A percentile compares a stretch with the other conserved stretches of the same genome.
These are phyloP conservation scores for Cladophialophora exuberans DNA, from an alignment of 2,329 filamentous ascomycete genomes.

Conservation along the genomic window DNA sequence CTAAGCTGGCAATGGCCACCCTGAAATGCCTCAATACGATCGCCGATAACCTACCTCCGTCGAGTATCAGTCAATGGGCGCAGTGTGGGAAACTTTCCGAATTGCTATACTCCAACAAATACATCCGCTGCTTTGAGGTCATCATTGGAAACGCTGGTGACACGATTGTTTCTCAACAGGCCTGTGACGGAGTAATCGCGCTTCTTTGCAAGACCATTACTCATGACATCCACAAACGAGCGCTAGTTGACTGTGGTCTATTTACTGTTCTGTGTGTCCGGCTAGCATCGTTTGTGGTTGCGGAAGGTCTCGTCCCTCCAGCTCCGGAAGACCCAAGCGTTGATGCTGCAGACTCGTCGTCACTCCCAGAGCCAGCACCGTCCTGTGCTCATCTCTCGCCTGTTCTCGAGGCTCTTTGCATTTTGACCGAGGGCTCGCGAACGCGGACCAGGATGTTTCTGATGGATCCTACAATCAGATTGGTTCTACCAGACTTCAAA, in stretches of 20 bases:
- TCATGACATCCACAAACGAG: conserved; percentile 69
- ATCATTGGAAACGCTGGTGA: conserved; percentile 62
- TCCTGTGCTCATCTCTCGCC: conserved; percentile 64
- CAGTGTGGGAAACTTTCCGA: conserved; percentile 61
- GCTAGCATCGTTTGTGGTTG: conserved; percentile 69
- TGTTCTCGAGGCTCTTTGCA: conserved; percentile 75
- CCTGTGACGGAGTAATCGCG: conserved; percentile 42
- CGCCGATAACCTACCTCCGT: conserved; percentile 64
- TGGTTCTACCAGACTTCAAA: conserved; percentile 64
- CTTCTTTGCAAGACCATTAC: conserved; percentile 67
- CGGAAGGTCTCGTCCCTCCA: conserved; percentile 70
- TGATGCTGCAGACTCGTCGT: conserved; percentile 58
- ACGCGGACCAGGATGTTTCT: conserved; percentile 74
- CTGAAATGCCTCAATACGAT: conserved; percentile 75
- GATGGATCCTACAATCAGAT: conserved; percentile 69
- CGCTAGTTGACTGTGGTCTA: conserved; percentile 72
- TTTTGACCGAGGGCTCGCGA: conserved; percentile 77
- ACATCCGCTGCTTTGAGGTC: conserved; percentile 64
- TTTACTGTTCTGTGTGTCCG: conserved; percentile 77
- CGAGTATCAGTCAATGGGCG: conserved; percentile 55
- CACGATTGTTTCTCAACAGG: conserved; percentile 42
- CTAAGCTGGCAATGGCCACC: conserved; percentile 69
- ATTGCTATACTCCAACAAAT: conserved; percentile 64
- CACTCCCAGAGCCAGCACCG: conserved; percentile 66
- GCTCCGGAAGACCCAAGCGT: conserved; percentile 60